These are phyloP conservation scores for Scutellaria minor DNA, from an alignment of 257 asterid species.

Conservation along the genomic window DNA sequence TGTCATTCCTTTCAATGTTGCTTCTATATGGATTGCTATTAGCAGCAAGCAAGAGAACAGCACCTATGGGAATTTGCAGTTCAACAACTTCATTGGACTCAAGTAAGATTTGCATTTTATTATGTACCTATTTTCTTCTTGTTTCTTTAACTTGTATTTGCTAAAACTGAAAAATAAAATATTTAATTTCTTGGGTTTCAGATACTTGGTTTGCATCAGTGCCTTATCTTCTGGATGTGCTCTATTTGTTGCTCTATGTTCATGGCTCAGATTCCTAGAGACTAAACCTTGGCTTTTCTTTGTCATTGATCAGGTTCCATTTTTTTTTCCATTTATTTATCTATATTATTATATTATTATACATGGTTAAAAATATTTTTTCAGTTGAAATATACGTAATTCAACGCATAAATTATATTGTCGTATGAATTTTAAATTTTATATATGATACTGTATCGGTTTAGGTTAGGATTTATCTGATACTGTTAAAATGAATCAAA, in stretches of 20 bases:
- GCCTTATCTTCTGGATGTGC: slow-evolving; percentile 68
- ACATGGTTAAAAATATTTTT: neutral
- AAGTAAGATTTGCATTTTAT: slow-evolving; percentile 38
- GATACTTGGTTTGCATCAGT: slow-evolving; percentile 74
- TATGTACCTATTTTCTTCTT: neutral
- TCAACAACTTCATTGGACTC: slow-evolving; percentile 62
- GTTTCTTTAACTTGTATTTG: no score
- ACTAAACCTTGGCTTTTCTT: slow-evolving; percentile 77
- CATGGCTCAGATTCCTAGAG: slow-evolving; percentile 52
- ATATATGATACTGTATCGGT: no score
- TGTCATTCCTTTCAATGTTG: slow-evolving; percentile 61
- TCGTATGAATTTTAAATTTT: no score
- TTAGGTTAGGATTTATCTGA: no score
- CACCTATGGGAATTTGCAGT: slow-evolving; percentile 60
- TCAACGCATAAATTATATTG: no score
- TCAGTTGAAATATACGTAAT: no score
- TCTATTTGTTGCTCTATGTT: slow-evolving; percentile 57
- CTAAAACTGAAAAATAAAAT: neutral
- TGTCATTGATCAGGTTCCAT: slow-evolving; percentile 73
- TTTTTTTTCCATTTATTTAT: neutral
- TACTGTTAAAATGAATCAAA: no score
- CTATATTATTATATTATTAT: no score
- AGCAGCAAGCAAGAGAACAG: slow-evolving; percentile 48
- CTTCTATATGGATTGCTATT: slow-evolving; percentile 66
- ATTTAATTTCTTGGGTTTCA: slow-evolving; percentile 8